Percentiles rank a stretch among this genome's conserved stretches.
These are phyloP conservation scores for Coelastrella sp. DNA, from an alignment of 139 green algal genomes.

Conservation along the genomic window DNA sequence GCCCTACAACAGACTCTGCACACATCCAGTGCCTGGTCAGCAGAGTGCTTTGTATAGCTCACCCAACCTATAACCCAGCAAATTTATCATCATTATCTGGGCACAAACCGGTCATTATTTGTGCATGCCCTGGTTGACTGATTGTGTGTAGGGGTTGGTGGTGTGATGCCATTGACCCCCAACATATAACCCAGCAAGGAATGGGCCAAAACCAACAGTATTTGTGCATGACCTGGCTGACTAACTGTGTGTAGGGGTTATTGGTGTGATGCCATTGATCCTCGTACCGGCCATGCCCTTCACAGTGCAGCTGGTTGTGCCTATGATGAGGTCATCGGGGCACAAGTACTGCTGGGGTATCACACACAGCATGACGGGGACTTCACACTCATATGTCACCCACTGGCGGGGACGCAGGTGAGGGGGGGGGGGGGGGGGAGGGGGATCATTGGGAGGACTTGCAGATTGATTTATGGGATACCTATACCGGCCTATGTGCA, in stretches of 20 bases:
- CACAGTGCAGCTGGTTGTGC: neutral
- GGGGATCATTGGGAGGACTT: neutral
- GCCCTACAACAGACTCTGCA: no score
- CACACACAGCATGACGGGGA: neutral
- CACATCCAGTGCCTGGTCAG: no score
- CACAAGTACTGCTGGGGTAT: constrained; percentile 47
- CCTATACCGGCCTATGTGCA: neutral
- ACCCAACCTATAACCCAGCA: no score
- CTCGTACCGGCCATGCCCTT: constrained; percentile 32
- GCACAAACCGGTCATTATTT: neutral
- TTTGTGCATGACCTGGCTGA: neutral
- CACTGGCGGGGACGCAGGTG: constrained; percentile 23
- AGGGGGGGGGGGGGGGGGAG: neutral
- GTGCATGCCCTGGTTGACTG: neutral
- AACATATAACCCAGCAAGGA: no score
- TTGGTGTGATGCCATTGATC: constrained; percentile 34
- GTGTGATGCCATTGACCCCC: constrained; percentile 17
- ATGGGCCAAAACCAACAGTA: neutral
- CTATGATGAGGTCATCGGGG: constrained; percentile 44
- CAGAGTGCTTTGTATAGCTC: no score
- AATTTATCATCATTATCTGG: neutral
- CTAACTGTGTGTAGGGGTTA: constrained; percentile 14
- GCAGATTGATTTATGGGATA: neutral
- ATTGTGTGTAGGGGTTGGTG: neutral
- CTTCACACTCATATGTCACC: constrained; percentile 8